Base-by-base conservation (phyloP, 768 basidiomycete species). In the Suillus subalutaceus region DNA sequence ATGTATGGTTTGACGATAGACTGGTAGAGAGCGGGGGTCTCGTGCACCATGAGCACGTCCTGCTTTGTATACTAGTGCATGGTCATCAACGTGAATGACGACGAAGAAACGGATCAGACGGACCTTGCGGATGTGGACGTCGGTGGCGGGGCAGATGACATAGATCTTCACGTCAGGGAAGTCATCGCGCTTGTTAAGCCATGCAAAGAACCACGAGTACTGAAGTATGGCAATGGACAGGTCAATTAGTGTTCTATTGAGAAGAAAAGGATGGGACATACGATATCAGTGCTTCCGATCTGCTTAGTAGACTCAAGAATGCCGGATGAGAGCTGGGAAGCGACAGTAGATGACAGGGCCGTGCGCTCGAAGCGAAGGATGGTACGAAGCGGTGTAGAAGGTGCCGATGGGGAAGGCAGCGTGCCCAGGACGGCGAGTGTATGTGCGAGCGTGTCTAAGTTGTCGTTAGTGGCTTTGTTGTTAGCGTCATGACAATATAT, bases 141-240 rank as follows among this genome's bases (percentile, higher is more conserved):
- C 92, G 0, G 94, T 98, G 2, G 94, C 94, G 18, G 97, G 97
- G 68, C 85, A 91, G 62, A 97, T 90, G 20, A 95, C 81, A 67
- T 88, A 92, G 69, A 99, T 85, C 79, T 93, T 93, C 65, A 95
- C 79, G 70, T 97, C 96, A 2, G 88, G 84, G 3, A 73, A 35
- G 48, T 73, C 78, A 48, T 67, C 68, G 46, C 18, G 72, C 68
- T n/a, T 72, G 67, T 72, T 69, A n/a, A 92, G 72, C 89, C 91
- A 94, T 3, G 84, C 94, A 65, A 91, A 86, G 41, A 89, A 75
- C 90, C 93, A 96, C 16, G 88, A 83, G 77, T 97, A 97, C 94
- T 96, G 70, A 65, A 58, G 26, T 26, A 26, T 50, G 26, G 43
- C 16, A 18, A 18, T 32, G 16, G 16, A 56, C 20, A 30, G 63